A percentile compares a stretch with the other conserved stretches of the same genome.
These are phyloP conservation scores for Zygosaccharomyces sapae DNA, from an alignment of 1,139 yeast species.

Conservation along the genomic window DNA sequence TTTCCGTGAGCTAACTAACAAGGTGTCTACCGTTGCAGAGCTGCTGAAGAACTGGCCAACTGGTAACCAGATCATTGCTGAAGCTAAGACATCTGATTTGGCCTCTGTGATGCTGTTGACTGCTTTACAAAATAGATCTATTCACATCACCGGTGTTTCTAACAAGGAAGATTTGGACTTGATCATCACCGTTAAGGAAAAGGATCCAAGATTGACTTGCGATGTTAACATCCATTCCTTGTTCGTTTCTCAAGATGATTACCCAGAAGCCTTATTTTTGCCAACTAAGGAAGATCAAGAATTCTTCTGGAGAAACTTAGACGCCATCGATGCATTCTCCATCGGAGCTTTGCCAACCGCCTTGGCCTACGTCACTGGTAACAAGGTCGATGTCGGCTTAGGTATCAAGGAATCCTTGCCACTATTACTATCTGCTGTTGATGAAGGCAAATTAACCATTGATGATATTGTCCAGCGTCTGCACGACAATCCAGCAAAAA, in stretches of 20 bases:
- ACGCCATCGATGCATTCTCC: conserved; percentile 77
- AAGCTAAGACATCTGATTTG: conserved; percentile 85
- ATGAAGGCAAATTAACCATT: conserved; percentile 64
- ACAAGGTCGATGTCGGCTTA: conserved; percentile 60
- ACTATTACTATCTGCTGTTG: conserved; percentile 74
- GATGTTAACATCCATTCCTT: conserved; percentile 82
- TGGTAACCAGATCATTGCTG: conserved; percentile 81
- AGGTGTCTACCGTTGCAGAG: conserved; percentile 70
- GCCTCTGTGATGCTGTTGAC: conserved; percentile 90
- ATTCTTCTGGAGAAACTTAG: conserved; percentile 75
- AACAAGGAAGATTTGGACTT: conserved; percentile 78
- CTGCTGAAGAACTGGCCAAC: conserved; percentile 85
- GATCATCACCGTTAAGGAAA: conserved; percentile 80
- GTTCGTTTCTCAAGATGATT: conserved; percentile 69
- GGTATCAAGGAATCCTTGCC: conserved; percentile 83
- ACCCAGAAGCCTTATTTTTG: conserved; percentile 64
- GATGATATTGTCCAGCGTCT: conserved; percentile 69
- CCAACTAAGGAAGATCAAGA: conserved; percentile 79
- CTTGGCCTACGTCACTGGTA: conserved; percentile 61
- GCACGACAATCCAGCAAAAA: conserved; percentile 76
- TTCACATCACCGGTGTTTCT: conserved; percentile 85
- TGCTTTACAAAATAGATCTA: conserved; percentile 76
- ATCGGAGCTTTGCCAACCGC: conserved; percentile 76
- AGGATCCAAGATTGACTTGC: conserved; percentile 78
- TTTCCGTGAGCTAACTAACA: conserved; percentile 65